phyloP scores from a whole-genome alignment of 768 basidiomycete genomes.

The Coprinopsis sp. region DNA sequence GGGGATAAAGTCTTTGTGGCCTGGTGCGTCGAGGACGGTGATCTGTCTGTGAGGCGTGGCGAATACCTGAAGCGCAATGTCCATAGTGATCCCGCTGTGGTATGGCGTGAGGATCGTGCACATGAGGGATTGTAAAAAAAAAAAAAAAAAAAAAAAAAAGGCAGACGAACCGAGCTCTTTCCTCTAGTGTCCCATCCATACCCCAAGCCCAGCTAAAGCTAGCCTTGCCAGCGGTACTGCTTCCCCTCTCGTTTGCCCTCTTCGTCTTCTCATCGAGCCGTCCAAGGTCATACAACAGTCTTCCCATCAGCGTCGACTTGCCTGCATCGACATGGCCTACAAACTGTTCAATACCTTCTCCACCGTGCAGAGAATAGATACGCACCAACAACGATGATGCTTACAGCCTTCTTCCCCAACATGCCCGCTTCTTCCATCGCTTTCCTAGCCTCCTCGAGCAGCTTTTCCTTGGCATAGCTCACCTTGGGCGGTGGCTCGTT shows the following conservation, averaged over 20 bases:
- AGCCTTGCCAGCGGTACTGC: slow-evolving; percentile 84
- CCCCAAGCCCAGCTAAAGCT: slow-evolving; percentile 99
- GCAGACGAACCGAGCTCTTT: slow-evolving; percentile 74
- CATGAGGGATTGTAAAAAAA: too few species aligned
- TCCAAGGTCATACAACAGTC: slow-evolving; percentile 89
- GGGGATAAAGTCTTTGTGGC: slow-evolving; percentile 96
- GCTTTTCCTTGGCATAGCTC: slow-evolving; percentile 68
- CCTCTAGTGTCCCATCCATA: slow-evolving; percentile 88
- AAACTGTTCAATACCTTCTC: not conserved
- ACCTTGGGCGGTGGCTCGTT: slow-evolving; percentile 61
- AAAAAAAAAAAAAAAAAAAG: slow-evolving; percentile 1
- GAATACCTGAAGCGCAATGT: slow-evolving; percentile 82
- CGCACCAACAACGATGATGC: slow-evolving; percentile 89
- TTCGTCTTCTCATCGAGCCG: slow-evolving; percentile 81
- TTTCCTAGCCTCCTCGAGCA: slow-evolving; percentile 74
- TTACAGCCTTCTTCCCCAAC: slow-evolving; percentile 64
- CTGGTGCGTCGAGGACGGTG: slow-evolving; percentile 95
- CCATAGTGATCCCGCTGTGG: slow-evolving; percentile 93
- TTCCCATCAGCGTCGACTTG: slow-evolving; percentile 96
- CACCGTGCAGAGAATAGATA: not conserved
- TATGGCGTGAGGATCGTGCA: slow-evolving; percentile 5
- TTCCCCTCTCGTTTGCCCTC: slow-evolving; percentile 82
- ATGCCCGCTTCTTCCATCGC: slow-evolving; percentile 42
- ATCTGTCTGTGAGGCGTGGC: slow-evolving; percentile 71
- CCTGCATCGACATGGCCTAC: slow-evolving; percentile 98